A percentile compares a stretch with the other conserved stretches of the same genome.
phyloP scores from a whole-genome alignment of 1,284 basidiomycete species.

The Cutaneotrichosporon sp. region DNA sequence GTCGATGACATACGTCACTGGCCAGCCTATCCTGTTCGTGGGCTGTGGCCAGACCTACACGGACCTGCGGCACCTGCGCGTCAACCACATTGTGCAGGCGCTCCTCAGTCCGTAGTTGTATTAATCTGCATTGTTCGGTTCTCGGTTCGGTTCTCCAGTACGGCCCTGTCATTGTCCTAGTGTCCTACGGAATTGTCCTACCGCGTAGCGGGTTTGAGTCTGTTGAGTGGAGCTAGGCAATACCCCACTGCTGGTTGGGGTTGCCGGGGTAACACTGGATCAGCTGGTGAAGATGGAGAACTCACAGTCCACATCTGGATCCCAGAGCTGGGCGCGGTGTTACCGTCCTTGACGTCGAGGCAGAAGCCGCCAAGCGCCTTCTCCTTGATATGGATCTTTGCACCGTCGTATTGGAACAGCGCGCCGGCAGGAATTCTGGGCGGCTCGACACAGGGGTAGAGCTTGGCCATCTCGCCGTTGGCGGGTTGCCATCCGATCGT shows the following conservation, averaged over 20 bases:
- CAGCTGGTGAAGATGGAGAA: background rate
- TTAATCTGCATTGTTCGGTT: constrained; percentile 1
- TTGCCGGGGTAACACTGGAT: background rate
- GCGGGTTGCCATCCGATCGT: background rate
- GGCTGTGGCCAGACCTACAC: constrained; percentile 97
- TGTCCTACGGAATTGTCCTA: background rate
- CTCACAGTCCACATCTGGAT: constrained; percentile 1
- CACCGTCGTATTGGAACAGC: background rate
- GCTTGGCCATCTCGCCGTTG: background rate
- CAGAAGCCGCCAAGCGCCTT: background rate
- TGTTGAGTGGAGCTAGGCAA: background rate
- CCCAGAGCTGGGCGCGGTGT: background rate
- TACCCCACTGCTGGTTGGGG: background rate
- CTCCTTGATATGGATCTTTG: background rate
- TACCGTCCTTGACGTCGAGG: background rate
- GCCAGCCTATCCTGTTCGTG: constrained; percentile 93
- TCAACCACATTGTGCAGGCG: constrained; percentile 89
- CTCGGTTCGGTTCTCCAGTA: background rate
- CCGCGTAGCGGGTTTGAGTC: background rate
- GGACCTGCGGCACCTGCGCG: constrained; percentile 81
- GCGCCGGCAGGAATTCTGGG: background rate
- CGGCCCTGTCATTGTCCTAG: background rate
- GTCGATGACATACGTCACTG: constrained; percentile 96
- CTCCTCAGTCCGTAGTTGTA: constrained; percentile 57
- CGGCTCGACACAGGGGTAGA: background rate